Evolutionary conservation across 371 early-diverging fungal species (phyloP).

Genomic region (Mucor racemosus): DNA sequence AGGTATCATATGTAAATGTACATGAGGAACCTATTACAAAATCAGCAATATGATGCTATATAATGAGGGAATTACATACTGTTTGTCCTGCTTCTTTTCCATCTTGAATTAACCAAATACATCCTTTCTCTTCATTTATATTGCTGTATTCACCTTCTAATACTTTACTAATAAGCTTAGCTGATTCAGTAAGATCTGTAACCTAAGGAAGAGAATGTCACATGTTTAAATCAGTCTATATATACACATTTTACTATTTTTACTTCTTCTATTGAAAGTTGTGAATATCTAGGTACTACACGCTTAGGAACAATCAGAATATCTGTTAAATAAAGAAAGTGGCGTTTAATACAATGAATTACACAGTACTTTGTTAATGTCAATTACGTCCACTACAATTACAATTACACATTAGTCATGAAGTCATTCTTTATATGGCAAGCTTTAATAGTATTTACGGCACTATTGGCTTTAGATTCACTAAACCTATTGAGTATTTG

Average conservation of each 20-base stretch:
- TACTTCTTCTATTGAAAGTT: slow-evolving; percentile 9
- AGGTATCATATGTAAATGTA: slow-evolving; percentile 21
- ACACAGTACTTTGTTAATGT: not conserved
- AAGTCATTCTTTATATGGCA: not conserved
- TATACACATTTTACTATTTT: slow-evolving; percentile 7
- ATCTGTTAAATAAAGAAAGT: slow-evolving; percentile 1
- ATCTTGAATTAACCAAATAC: slow-evolving; percentile 15
- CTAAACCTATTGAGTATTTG: slow-evolving; percentile 72
- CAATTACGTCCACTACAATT: slow-evolving; percentile 14
- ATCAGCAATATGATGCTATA: not conserved
- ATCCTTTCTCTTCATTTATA: not conserved
- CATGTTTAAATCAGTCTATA: slow-evolving; percentile 1
- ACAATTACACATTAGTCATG: not conserved
- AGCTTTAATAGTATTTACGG: slow-evolving; percentile 45
- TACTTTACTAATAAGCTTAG: not conserved
- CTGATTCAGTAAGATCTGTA: slow-evolving; percentile 8
- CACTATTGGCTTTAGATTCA: slow-evolving; percentile 87
- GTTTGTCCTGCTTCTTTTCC: slow-evolving; percentile 21
- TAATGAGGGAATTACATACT: not conserved
- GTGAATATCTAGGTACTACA: slow-evolving; percentile 11
- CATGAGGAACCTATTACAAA: slow-evolving; percentile 1
- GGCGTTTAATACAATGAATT: not conserved
- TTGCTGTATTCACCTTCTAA: not conserved
- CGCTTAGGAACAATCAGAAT: slow-evolving; percentile 17
- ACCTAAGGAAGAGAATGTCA: slow-evolving; percentile 9